Percentiles rank a stretch among this genome's conserved stretches.
These are phyloP conservation scores for Fragaria iinumae DNA, from an alignment of 306 rosid species.

Conservation along the genomic window DNA sequence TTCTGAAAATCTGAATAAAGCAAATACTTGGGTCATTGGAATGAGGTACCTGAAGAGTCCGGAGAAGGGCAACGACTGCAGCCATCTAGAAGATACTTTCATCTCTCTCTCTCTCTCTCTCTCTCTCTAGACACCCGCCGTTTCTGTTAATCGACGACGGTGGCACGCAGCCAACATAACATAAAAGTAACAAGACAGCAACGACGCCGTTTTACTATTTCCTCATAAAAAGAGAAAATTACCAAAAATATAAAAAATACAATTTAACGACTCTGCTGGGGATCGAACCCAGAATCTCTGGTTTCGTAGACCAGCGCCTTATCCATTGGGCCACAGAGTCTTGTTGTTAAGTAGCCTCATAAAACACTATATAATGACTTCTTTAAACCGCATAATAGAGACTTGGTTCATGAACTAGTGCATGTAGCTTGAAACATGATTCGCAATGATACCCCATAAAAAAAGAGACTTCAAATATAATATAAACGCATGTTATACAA, in stretches of 20 bases:
- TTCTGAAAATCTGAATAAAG: background rate
- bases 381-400: too few relatives aligned
- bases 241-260: too few relatives aligned
- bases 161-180: background rate
- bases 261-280: conserved; percentile 45
- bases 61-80: conserved; percentile 65
- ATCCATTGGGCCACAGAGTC: conserved; percentile 76
- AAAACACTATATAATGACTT: too few relatives aligned
- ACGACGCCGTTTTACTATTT: background rate
- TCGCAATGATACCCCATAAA: too few relatives aligned
- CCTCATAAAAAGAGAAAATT: too few relatives aligned
- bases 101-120: conserved; percentile 27
- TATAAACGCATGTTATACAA: conserved; percentile 27
- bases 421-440: background rate
- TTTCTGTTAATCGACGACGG: background rate
- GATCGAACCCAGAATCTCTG: conserved; percentile 98
- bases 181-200: background rate
- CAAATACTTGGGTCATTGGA: background rate
- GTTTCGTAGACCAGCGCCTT: conserved; percentile 99
- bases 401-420: background rate
- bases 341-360: rapidly evolving
- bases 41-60: conserved; percentile 50
- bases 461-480: conserved; percentile 9
- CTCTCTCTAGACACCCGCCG: conserved; percentile 7
- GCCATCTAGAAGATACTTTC: conserved; percentile 38